Evolutionary conservation across 495 filamentous ascomycete species (phyloP).

Genomic region (Terfezia claveryi): DNA sequence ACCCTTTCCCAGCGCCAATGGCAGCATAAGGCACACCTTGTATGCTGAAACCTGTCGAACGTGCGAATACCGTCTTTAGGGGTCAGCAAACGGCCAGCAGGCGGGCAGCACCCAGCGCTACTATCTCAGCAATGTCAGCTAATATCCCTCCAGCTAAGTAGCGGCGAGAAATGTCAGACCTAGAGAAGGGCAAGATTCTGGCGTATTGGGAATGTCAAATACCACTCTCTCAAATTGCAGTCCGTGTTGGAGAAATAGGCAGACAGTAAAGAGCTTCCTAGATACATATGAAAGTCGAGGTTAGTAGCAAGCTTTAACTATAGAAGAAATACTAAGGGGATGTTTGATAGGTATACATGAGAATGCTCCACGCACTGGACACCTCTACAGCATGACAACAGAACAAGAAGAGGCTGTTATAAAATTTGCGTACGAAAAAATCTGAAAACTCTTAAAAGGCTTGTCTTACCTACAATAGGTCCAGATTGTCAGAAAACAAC

Average conservation of each 20-base stretch:
- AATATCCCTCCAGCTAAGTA: too few species aligned
- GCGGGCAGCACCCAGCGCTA: too few species aligned
- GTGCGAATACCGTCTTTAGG: too few species aligned
- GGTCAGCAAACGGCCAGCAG: too few species aligned
- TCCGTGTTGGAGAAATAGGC: neutral
- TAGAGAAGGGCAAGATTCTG: neutral
- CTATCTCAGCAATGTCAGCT: too few species aligned
- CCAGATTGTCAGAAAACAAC: neutral
- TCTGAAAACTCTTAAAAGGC: too few species aligned
- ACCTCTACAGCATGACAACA: neutral
- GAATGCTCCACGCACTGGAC: neutral
- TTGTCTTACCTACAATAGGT: conserved; percentile 13
- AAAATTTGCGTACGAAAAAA: neutral
- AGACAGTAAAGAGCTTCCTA: neutral
- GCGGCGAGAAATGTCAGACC: neutral
- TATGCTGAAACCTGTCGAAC: too few species aligned
- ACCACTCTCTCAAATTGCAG: neutral
- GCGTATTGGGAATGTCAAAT: neutral
- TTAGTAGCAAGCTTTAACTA: neutral
- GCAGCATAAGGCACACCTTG: too few species aligned
- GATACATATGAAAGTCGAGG: neutral
- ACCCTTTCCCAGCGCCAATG: too few species aligned
- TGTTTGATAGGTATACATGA: neutral
- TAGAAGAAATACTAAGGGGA: neutral
- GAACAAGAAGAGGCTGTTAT: neutral